Conservation (phyloP, 495 filamentous ascomycete genomes). For the Parathielavia hyrcaniae region DNA sequence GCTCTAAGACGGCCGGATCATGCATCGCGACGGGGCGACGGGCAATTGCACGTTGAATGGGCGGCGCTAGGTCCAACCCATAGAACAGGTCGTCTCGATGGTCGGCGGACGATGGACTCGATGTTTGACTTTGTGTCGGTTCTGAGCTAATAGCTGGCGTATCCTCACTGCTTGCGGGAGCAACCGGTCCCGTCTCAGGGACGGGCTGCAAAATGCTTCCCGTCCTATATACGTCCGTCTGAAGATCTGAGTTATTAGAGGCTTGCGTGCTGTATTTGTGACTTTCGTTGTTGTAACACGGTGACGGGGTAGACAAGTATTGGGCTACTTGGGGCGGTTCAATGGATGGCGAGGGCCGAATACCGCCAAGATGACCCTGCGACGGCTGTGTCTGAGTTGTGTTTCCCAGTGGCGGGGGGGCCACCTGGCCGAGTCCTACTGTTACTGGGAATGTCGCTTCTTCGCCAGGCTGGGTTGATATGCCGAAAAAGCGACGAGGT, state of each 20-base stretch:
- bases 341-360: background rate
- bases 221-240: background rate
- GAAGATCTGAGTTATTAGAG: background rate
- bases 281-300: too few relatives aligned
- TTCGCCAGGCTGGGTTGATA: too few relatives aligned
- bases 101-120: background rate
- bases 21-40: background rate
- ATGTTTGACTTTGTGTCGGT: background rate
- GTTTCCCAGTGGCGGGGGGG: background rate
- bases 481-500: too few relatives aligned
- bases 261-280: too few relatives aligned
- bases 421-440: too few relatives aligned
- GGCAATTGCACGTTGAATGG: background rate
- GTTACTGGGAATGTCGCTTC: too few relatives aligned
- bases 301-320: background rate
- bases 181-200: too few relatives aligned
- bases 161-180: too few relatives aligned
- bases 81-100: background rate
- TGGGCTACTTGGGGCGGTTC: background rate
- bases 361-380: background rate
- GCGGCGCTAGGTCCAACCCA: background rate
- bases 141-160: too few relatives aligned
- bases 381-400: background rate
- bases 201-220: background rate
- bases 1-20: background rate